Conservation (phyloP, 306 rosid species). For the Echinosophora koreensis region DNA sequence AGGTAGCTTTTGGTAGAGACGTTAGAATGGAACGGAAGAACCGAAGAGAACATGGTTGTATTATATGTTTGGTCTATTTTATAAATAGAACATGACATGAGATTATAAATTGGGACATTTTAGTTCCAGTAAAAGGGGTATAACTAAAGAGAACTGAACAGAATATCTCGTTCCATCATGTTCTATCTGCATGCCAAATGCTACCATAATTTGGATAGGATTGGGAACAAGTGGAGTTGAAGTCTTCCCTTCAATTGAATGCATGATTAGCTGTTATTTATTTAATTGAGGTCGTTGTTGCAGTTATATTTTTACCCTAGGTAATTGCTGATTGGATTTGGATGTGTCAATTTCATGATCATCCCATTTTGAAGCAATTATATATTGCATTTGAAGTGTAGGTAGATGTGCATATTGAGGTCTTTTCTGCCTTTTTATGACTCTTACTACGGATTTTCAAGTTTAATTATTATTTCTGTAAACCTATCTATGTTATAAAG, state of each 20-base stretch:
- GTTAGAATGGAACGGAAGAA: no score
- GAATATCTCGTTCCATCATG: no score
- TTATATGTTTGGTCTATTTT: no score
- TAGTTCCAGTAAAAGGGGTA: no score
- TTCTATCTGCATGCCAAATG: no score
- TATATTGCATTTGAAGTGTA: background rate
- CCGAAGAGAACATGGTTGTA: no score
- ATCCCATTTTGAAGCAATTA: background rate
- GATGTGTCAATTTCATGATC: constrained; percentile 5
- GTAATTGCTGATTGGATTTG: background rate
- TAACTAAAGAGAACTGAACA: no score
- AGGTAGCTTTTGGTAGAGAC: no score
- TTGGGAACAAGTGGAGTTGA: background rate
- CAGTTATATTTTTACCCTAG: background rate
- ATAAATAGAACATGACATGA: no score
- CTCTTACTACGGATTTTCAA: background rate
- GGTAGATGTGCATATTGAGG: background rate
- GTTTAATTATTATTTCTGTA: background rate
- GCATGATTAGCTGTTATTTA: background rate
- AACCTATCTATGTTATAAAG: background rate
- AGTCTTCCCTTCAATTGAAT: background rate
- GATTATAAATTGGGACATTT: no score
- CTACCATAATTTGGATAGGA: background rate
- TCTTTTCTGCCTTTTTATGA: background rate
- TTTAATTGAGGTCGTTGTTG: background rate